Conservation (phyloP, 768 basidiomycete genomes). For the Boletus reticulatus region DNA sequence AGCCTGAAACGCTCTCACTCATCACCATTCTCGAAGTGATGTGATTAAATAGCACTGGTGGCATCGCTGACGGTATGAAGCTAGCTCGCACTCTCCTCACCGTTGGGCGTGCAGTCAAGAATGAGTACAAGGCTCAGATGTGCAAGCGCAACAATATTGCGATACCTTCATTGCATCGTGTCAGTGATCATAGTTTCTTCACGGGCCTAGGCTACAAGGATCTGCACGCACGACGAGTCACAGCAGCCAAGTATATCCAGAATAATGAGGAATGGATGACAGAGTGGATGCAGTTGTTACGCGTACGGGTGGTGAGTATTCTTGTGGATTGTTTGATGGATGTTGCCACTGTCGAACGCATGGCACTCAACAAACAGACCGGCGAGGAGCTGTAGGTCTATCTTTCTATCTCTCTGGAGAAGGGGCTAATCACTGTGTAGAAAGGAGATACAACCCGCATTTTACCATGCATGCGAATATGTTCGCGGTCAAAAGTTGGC, state of each 20-base stretch:
- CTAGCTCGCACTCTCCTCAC: slow-evolving; percentile 76
- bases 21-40: slow-evolving; percentile 89
- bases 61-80: slow-evolving; percentile 85
- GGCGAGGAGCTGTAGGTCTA: slow-evolving; percentile 57
- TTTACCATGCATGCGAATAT: slow-evolving; percentile 91
- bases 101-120: slow-evolving; percentile 83
- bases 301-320: slow-evolving; percentile 78
- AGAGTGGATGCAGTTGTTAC: slow-evolving; percentile 76
- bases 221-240: slow-evolving; percentile 62
- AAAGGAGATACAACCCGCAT: slow-evolving; percentile 82
- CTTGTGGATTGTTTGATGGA: slow-evolving; percentile 84
- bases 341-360: slow-evolving; percentile 71
- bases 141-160: slow-evolving; percentile 63
- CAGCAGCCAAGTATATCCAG: slow-evolving; percentile 60
- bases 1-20: slow-evolving; percentile 73
- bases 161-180: slow-evolving; percentile 36
- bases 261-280: slow-evolving; percentile 71
- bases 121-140: slow-evolving; percentile 86
- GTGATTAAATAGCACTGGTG: slow-evolving; percentile 73
- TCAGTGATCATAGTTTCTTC: slow-evolving; percentile 46
- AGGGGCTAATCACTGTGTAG: slow-evolving; percentile 34
- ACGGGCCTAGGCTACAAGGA: slow-evolving; percentile 57
- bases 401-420: background rate
- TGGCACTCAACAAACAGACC: slow-evolving; percentile 53
- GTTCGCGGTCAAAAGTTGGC: slow-evolving; percentile 86